These are phyloP conservation scores for Sarcocystis neurona DNA, from an alignment of 169 alveolate genomes.

Conservation along the genomic window DNA sequence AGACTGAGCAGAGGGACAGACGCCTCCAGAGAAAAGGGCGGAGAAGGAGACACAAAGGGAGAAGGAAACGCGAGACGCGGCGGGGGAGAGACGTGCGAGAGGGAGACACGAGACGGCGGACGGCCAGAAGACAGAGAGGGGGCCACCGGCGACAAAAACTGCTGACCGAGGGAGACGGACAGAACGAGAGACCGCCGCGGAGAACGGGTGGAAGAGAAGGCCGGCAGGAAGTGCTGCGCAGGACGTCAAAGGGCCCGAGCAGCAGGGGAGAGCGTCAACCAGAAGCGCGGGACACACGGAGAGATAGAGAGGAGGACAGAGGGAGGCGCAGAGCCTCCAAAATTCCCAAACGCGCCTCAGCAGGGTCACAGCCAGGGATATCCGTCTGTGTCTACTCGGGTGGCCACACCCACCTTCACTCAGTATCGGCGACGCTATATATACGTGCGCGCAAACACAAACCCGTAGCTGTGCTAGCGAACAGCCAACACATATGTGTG, in stretches of 20 bases:
- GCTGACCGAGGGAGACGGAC: neutral
- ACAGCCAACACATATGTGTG: too few species aligned
- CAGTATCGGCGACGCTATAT: too few species aligned
- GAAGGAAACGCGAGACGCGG: neutral
- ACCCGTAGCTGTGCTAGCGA: too few species aligned
- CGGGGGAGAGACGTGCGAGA: neutral
- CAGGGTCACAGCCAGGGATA: too few species aligned
- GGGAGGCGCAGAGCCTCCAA: too few species aligned
- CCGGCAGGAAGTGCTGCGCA: neutral
- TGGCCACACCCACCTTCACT: too few species aligned
- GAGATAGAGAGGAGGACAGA: too few species aligned
- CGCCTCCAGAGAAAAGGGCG: neutral
- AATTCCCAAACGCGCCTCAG: too few species aligned
- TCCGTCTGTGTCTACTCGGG: too few species aligned
- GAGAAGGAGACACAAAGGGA: neutral
- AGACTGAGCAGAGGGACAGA: too few species aligned
- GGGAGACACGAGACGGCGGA: neutral
- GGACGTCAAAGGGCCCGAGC: neutral
- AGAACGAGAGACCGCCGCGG: neutral
- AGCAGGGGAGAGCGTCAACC: neutral
- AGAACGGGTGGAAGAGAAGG: neutral
- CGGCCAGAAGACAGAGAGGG: neutral
- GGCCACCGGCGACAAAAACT: too few species aligned
- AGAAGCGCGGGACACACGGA: neutral
- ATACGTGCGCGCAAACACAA: too few species aligned